These are phyloP conservation scores for Flaveria sonorensis DNA, from an alignment of 129 eudicot species.

Conservation along the genomic window DNA sequence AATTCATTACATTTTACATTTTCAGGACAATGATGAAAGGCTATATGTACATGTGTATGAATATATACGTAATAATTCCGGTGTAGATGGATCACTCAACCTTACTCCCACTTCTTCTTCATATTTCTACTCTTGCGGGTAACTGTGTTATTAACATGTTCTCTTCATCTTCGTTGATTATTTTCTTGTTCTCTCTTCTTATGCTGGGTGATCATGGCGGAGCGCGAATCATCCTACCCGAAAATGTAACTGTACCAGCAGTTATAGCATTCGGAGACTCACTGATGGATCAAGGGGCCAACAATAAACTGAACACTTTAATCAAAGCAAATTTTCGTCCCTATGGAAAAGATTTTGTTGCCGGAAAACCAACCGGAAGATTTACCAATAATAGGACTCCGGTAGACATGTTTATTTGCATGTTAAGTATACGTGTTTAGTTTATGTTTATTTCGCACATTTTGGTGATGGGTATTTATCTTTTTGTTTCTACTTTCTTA, in stretches of 20 bases:
- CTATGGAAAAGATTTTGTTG: conserved; percentile 58
- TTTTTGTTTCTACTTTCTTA: background rate
- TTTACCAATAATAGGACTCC: conserved; percentile 62
- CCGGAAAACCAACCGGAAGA: conserved; percentile 62
- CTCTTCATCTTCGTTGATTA: background rate
- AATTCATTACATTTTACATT: background rate
- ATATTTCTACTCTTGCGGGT: background rate
- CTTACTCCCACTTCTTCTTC: background rate
- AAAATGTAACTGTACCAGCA: conserved; percentile 46
- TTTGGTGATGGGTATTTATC: no score
- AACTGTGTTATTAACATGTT: background rate
- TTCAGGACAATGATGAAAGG: background rate
- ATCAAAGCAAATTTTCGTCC: conserved; percentile 53
- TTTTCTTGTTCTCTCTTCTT: conserved; percentile 23
- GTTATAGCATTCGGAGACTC: conserved; percentile 71
- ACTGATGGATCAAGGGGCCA: conserved; percentile 65
- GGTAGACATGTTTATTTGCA: conserved; percentile 33
- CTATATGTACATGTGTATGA: background rate
- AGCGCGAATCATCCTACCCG: conserved; percentile 32
- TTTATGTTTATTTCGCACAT: background rate
- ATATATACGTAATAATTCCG: background rate
- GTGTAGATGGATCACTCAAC: conserved; percentile 2
- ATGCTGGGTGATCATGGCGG: conserved; percentile 14
- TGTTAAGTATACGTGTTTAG: background rate
- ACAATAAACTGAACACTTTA: conserved; percentile 46